These are phyloP conservation scores for Sparassis latifolia DNA, from an alignment of 1,284 basidiomycete species.

Conservation along the genomic window DNA sequence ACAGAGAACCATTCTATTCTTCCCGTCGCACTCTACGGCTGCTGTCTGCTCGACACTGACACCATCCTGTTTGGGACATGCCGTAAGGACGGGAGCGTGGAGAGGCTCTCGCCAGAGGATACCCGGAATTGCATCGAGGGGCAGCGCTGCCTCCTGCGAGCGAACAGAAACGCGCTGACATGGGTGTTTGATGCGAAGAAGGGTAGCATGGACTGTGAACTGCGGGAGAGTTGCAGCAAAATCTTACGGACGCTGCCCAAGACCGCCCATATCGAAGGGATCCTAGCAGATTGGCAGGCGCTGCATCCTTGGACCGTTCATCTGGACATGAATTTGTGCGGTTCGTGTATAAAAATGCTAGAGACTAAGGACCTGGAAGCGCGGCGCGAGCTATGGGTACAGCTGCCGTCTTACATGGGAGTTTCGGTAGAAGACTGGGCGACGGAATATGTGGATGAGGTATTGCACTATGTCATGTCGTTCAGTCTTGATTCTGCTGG, in stretches of 20 bases:
- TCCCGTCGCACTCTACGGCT: no score
- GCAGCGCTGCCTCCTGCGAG: neutral
- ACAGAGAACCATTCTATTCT: no score
- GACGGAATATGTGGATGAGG: neutral
- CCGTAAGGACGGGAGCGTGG: conserved; percentile 2
- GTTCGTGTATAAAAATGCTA: neutral
- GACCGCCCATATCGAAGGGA: neutral
- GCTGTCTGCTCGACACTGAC: no score
- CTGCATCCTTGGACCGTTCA: neutral
- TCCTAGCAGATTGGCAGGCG: neutral
- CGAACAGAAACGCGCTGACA: neutral
- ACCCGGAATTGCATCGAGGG: conserved; percentile 1
- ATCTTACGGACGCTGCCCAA: neutral
- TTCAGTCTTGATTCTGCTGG: no score
- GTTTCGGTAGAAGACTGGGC: neutral
- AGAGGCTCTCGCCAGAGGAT: conserved; percentile 2
- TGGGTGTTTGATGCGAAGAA: neutral
- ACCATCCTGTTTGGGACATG: neutral
- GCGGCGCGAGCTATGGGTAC: neutral
- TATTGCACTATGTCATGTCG: no score
- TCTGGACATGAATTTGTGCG: neutral
- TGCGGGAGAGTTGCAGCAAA: neutral
- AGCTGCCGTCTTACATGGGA: neutral
- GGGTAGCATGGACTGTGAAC: neutral
- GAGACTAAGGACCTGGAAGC: neutral